These are phyloP conservation scores for Boletus reticulatus DNA, from an alignment of 768 basidiomycete species.

Conservation along the genomic window DNA sequence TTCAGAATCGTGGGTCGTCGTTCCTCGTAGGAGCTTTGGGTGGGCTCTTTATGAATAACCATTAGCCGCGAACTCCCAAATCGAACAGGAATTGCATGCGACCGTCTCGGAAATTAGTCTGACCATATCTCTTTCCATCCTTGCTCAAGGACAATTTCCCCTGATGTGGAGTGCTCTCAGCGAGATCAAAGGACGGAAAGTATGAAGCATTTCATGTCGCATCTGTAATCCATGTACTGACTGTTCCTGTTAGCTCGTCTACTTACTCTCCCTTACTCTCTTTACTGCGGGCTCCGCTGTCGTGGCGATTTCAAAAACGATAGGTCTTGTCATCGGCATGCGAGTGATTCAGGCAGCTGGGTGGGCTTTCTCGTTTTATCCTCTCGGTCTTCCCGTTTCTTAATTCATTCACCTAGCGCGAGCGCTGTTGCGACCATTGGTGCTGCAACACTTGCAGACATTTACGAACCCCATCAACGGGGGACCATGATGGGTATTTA, in stretches of 20 bases:
- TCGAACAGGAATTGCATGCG: conserved; percentile 61
- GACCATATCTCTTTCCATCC: conserved; percentile 69
- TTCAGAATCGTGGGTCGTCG: conserved; percentile 28
- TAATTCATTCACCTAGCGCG: conserved; percentile 37
- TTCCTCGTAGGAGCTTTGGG: background rate
- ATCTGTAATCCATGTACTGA: too few species aligned
- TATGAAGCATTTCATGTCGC: conserved; percentile 33
- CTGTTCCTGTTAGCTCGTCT: conserved; percentile 43
- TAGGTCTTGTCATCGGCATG: conserved; percentile 63
- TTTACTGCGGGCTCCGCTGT: conserved; percentile 56
- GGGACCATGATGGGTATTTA: conserved; percentile 82
- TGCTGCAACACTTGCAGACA: conserved; percentile 70
- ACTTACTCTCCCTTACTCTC: conserved; percentile 49
- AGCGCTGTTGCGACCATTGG: conserved; percentile 74
- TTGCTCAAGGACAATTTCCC: conserved; percentile 58
- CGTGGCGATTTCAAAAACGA: conserved; percentile 55
- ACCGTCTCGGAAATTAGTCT: conserved; percentile 61
- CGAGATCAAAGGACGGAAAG: conserved; percentile 73
- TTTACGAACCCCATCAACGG: conserved; percentile 71
- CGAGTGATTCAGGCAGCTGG: conserved; percentile 64
- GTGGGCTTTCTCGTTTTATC: conserved; percentile 33
- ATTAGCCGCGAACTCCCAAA: conserved; percentile 66
- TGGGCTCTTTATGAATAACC: conserved; percentile 1
- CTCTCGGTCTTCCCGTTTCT: background rate
- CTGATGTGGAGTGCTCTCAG: conserved; percentile 32